phyloP scores from a whole-genome alignment of 2,329 filamentous ascomycete genomes.

The Paracamarosporium sp. region DNA sequence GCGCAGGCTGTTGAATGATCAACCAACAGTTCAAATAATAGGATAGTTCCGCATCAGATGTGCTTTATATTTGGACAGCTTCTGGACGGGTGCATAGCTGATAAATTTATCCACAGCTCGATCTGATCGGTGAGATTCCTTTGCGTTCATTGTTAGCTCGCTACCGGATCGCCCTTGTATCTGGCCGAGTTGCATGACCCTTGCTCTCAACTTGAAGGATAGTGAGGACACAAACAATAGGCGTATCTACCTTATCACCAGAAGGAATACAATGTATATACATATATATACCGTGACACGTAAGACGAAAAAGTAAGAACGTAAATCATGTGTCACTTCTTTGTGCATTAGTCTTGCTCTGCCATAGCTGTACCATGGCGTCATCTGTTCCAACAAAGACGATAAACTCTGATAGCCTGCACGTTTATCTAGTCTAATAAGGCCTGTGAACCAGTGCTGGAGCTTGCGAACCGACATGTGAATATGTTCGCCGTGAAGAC shows the following conservation, averaged over 20 bases:
- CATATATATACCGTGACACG: background rate
- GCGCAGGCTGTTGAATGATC: no score
- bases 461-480: background rate
- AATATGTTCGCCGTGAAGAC: background rate
- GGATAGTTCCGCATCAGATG: background rate
- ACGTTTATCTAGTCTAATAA: background rate
- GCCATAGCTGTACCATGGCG: background rate
- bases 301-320: no score
- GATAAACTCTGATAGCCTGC: background rate
- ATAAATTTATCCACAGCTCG: background rate
- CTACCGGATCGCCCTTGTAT: no score
- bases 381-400: background rate
- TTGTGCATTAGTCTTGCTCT: no score
- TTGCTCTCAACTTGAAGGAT: no score
- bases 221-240: background rate
- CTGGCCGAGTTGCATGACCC: no score
- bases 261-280: background rate
- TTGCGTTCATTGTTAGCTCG: background rate
- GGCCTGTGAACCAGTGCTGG: background rate
- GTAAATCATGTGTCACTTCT: no score
- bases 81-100: background rate
- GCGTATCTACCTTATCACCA: no score
- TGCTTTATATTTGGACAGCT: background rate
- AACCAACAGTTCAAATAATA: no score
- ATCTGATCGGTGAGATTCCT: no score